These are phyloP conservation scores for Juglanconis juglandina DNA, from an alignment of 2,329 filamentous ascomycete species.

Conservation along the genomic window DNA sequence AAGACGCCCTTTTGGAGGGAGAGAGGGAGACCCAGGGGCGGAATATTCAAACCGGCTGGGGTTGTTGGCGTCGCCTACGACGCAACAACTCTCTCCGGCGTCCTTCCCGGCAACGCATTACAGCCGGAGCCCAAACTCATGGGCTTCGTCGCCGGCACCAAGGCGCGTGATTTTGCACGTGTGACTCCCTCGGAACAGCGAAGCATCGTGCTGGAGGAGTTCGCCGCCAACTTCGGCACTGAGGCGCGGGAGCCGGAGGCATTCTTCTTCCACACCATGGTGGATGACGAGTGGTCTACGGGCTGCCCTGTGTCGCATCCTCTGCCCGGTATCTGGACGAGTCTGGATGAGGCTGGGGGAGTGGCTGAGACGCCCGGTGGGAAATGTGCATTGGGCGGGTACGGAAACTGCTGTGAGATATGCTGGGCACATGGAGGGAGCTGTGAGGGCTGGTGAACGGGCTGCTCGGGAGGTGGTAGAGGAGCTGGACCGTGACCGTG, in stretches of 20 bases:
- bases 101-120: neutral
- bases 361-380: conserved; percentile 18
- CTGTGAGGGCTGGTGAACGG: conserved; percentile 3
- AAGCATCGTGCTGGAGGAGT: conserved; percentile 17
- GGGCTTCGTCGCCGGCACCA: conserved; percentile 17
- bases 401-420: conserved; percentile 17
- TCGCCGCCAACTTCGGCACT: conserved; percentile 14
- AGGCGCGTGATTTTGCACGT: conserved; percentile 13
- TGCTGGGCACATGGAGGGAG: conserved; percentile 16
- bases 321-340: conserved; percentile 18
- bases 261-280: conserved; percentile 18
- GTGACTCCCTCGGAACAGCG: conserved; percentile 15
- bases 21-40: conserved; percentile 16
- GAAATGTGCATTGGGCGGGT: conserved; percentile 15
- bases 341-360: conserved; percentile 18
- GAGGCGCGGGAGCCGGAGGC: conserved; percentile 19
- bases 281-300: conserved; percentile 18
- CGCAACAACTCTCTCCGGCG: conserved; percentile 1
- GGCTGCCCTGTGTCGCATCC: conserved; percentile 15
- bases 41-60: conserved; percentile 11
- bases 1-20: conserved; percentile 17
- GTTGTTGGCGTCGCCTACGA: conserved; percentile 14
- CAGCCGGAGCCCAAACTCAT: conserved; percentile 11
- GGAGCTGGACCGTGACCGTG: too few relatives aligned
- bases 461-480: too few relatives aligned